Percentiles rank a stretch among this genome's conserved stretches.
Conservation (phyloP, 1,139 yeast species). For the Saccharomyces hybrid region DNA sequence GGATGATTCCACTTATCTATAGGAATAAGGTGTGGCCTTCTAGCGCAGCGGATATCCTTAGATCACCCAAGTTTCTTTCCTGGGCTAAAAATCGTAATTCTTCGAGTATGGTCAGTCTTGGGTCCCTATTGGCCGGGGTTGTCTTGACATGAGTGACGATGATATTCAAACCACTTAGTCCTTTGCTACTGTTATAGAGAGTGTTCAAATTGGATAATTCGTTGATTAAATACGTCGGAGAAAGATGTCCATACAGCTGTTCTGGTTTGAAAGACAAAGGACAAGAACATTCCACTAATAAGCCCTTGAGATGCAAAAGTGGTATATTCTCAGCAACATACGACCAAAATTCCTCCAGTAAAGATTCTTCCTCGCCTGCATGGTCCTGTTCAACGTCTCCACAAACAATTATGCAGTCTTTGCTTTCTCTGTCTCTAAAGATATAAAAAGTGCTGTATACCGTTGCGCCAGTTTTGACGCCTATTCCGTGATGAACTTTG, state of each 20-base stretch:
- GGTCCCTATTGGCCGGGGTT: constrained; percentile 39
- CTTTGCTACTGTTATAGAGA: constrained; percentile 12
- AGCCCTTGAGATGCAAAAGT: constrained; percentile 38
- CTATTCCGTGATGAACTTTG: constrained; percentile 20
- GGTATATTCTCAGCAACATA: constrained; percentile 43
- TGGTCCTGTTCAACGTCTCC: constrained; percentile 36
- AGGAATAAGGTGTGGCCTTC: constrained; percentile 26
- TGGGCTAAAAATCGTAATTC: constrained; percentile 37
- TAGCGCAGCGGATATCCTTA: constrained; percentile 25
- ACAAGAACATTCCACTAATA: constrained; percentile 74
- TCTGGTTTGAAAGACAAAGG: constrained; percentile 36
- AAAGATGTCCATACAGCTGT: constrained; percentile 68
- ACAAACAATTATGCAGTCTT: constrained; percentile 47
- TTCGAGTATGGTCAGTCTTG: constrained; percentile 43
- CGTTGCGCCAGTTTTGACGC: constrained; percentile 7
- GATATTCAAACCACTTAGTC: constrained; percentile 40
- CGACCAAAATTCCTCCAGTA: constrained; percentile 51
- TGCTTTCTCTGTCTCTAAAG: constrained; percentile 34
- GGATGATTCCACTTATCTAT: constrained; percentile 3
- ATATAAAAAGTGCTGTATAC: constrained; percentile 47
- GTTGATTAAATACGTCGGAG: constrained; percentile 52
- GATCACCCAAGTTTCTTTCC: constrained; percentile 9
- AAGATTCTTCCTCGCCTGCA: constrained; percentile 22
- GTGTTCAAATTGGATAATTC: constrained; percentile 44
- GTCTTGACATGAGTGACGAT: constrained; percentile 73